phyloP scores from a whole-genome alignment of 1,284 basidiomycete genomes.

The Ceratobasidium sp. region DNA sequence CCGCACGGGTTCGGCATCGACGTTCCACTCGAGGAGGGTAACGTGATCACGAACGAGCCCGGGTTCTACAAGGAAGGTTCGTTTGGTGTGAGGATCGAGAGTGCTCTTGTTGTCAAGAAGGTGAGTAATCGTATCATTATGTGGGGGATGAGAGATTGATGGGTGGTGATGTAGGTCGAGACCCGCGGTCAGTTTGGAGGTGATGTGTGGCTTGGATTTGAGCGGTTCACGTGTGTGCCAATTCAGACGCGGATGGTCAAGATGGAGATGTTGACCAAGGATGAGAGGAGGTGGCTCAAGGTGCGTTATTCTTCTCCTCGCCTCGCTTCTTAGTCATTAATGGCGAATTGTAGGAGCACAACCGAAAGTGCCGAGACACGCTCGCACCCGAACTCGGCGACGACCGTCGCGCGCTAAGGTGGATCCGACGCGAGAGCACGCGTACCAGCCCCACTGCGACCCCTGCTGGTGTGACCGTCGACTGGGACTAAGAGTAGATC shows the following conservation, averaged over 20 bases:
- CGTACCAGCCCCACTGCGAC: conserved; percentile 31
- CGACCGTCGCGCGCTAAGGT: conserved; percentile 84
- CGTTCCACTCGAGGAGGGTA: conserved; percentile 80
- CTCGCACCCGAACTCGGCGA: conserved; percentile 81
- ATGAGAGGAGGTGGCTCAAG: conserved; percentile 93
- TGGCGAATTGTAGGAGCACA: conserved; percentile 76
- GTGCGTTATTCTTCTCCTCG: conserved; percentile 58
- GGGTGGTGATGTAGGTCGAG: conserved; percentile 57
- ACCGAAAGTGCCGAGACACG: conserved; percentile 79
- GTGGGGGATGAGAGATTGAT: not conserved
- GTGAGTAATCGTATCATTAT: conserved; percentile 68
- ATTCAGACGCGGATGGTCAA: conserved; percentile 95
- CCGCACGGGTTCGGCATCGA: conserved; percentile 78
- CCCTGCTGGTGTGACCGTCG: conserved; percentile 75
- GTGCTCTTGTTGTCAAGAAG: conserved; percentile 78
- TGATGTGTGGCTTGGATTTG: conserved; percentile 86
- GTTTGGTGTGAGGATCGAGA: conserved; percentile 94
- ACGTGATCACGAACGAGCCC: conserved; percentile 91
- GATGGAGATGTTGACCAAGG: conserved; percentile 83
- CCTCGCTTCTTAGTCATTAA: not conserved
- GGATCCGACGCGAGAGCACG: conserved; percentile 77
- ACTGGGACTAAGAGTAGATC: conserved; percentile 73
- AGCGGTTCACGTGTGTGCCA: conserved; percentile 88
- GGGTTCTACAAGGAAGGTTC: conserved; percentile 86
- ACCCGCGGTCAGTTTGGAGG: conserved; percentile 81